Evolutionary conservation across 805 yeast genomes (phyloP).

Genomic region (Yarrowia sp.): DNA sequence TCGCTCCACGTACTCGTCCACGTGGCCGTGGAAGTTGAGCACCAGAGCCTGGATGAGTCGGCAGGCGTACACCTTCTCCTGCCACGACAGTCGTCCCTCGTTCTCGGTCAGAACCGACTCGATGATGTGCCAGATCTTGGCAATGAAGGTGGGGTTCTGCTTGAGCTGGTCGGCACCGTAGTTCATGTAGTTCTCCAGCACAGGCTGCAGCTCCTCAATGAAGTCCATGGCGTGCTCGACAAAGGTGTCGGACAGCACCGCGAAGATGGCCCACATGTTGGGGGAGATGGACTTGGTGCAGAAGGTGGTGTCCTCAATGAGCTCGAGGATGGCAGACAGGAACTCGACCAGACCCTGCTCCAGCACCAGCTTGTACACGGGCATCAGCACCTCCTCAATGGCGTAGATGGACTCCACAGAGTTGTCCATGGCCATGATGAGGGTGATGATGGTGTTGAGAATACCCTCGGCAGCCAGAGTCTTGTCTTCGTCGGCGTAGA

Average conservation of each 20-base stretch:
- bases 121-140: constrained; percentile 61
- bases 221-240: constrained; percentile 60
- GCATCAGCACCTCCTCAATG: constrained; percentile 71
- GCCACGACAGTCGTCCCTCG: constrained; percentile 61
- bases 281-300: constrained; percentile 67
- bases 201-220: constrained; percentile 76
- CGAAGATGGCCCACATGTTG: constrained; percentile 76
- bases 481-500: constrained; percentile 64
- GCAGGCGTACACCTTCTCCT: constrained; percentile 65
- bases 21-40: constrained; percentile 62
- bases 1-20: constrained; percentile 55
- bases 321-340: constrained; percentile 75
- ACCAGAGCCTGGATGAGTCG: constrained; percentile 71
- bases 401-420: constrained; percentile 68
- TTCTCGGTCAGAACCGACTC: constrained; percentile 46
- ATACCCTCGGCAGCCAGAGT: constrained; percentile 83
- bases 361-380: constrained; percentile 73
- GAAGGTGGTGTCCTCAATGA: constrained; percentile 73
- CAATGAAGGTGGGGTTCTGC: constrained; percentile 56
- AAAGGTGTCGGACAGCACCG: constrained; percentile 54
- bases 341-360: constrained; percentile 73
- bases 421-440: constrained; percentile 81
- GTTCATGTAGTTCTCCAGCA: constrained; percentile 75
- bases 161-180: constrained; percentile 62
- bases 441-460: constrained; percentile 80